These are phyloP conservation scores for Monosporozyma unispora DNA, from an alignment of 805 yeast genomes.

Conservation along the genomic window DNA sequence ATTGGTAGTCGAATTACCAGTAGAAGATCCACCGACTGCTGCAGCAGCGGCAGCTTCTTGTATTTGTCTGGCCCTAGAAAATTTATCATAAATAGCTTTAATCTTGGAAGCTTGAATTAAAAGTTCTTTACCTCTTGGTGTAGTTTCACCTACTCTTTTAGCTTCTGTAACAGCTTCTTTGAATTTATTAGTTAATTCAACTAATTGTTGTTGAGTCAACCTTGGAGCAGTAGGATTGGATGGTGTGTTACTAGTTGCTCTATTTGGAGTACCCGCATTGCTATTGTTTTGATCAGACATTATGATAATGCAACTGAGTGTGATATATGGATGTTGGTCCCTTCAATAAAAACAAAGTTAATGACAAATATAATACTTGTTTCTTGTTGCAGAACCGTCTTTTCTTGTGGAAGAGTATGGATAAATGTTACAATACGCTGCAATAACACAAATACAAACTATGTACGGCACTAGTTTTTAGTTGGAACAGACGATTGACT, in stretches of 20 bases:
- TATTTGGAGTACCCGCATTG: background rate
- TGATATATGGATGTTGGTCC: background rate
- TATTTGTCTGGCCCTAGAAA: slow-evolving; percentile 33
- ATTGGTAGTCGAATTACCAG: slow-evolving; percentile 9
- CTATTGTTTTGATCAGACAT: background rate
- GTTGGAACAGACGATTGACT: background rate
- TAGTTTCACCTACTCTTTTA: slow-evolving; percentile 48
- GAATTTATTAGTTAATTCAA: slow-evolving; percentile 51
- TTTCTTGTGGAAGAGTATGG: background rate
- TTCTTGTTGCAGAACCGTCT: background rate
- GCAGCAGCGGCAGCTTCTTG: slow-evolving; percentile 20
- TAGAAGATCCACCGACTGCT: background rate
- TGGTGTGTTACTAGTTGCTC: background rate
- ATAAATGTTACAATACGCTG: background rate
- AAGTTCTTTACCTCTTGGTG: slow-evolving; percentile 56
- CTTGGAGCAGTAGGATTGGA: background rate
- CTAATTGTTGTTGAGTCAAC: slow-evolving; percentile 28
- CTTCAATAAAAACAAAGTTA: background rate
- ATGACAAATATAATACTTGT: background rate
- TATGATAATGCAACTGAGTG: background rate
- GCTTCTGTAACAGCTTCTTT: slow-evolving; percentile 54
- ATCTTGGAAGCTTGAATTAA: slow-evolving; percentile 54
- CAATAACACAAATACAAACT: background rate
- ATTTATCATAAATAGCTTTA: slow-evolving; percentile 49
- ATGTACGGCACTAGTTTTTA: background rate